Percentiles rank a stretch among this genome's conserved stretches.
Conservation (phyloP, 1,284 basidiomycete species). For the Boletus mariae region DNA sequence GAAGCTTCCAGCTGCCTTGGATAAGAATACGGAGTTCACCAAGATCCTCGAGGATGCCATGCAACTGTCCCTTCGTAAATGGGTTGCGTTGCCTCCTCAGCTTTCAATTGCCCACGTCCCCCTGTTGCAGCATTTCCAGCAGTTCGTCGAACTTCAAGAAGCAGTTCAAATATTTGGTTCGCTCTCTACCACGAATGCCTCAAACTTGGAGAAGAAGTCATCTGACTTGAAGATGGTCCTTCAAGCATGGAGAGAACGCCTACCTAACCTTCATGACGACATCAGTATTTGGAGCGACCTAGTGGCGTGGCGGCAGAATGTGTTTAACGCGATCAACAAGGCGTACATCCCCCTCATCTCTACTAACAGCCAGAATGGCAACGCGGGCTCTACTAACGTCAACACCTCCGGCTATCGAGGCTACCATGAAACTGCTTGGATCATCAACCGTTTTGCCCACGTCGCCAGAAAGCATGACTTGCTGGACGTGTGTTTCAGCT, state of each 20-base stretch:
- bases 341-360: constrained; percentile 90
- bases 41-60: constrained; percentile 93
- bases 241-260: constrained; percentile 94
- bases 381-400: constrained; percentile 50
- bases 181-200: constrained; percentile 81
- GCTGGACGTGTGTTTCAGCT: constrained; percentile 93
- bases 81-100: constrained; percentile 84
- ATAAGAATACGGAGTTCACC: constrained; percentile 79
- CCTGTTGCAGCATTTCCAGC: constrained; percentile 96
- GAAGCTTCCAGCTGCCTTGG: constrained; percentile 59
- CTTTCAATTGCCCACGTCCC: constrained; percentile 93
- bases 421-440: constrained; percentile 99
- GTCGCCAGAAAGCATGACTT: constrained; percentile 97
- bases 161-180: constrained; percentile 94
- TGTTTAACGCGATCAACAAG: constrained; percentile 93
- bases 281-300: constrained; percentile 99
- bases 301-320: constrained; percentile 96
- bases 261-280: constrained; percentile 96
- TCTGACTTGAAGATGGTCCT: constrained; percentile 94
- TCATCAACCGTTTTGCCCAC: constrained; percentile 99
- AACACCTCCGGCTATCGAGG: constrained; percentile 95
- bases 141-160: constrained; percentile 97
- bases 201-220: constrained; percentile 93
- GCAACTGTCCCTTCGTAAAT: constrained; percentile 95
- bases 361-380: constrained; percentile 46